A percentile compares a stretch with the other conserved stretches of the same genome.
These are phyloP conservation scores for Tricholoma saponaceum DNA, from an alignment of 768 basidiomycete species.

Conservation along the genomic window DNA sequence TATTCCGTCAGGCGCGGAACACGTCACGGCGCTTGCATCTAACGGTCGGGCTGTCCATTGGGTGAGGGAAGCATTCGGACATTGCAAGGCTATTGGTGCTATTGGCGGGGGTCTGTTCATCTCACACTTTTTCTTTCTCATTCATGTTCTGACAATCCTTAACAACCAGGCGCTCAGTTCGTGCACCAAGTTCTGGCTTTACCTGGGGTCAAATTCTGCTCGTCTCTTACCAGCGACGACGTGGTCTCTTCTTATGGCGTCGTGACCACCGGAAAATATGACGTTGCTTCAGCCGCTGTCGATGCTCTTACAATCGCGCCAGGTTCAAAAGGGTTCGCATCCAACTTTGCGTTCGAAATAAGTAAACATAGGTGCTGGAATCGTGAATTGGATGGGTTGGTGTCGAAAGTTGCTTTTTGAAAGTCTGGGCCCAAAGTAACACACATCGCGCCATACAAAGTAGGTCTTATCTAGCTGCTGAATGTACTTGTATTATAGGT, in stretches of 20 bases:
- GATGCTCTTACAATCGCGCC: constrained; percentile 42
- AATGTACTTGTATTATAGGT: neutral
- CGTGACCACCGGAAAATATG: constrained; percentile 55
- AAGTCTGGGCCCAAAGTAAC: neutral
- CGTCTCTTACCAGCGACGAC: constrained; percentile 29
- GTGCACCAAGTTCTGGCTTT: constrained; percentile 43
- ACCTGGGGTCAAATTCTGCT: constrained; percentile 40
- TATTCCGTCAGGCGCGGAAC: constrained; percentile 66
- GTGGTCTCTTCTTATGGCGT: constrained; percentile 59
- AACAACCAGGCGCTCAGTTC: constrained; percentile 42
- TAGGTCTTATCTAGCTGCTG: neutral
- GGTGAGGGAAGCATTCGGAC: constrained; percentile 81
- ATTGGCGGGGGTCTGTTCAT: constrained; percentile 54
- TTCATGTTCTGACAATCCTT: neutral
- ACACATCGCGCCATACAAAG: neutral
- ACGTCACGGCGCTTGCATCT: constrained; percentile 50
- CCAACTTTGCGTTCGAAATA: constrained; percentile 57
- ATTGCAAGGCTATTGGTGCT: constrained; percentile 80
- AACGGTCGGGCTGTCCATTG: constrained; percentile 78
- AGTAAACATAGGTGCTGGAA: constrained; percentile 66
- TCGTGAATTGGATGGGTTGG: constrained; percentile 57
- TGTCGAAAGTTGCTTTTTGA: constrained; percentile 44
- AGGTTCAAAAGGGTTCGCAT: constrained; percentile 48
- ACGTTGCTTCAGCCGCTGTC: constrained; percentile 29
- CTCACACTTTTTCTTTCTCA: neutral